A percentile compares a stretch with the other conserved stretches of the same genome.
Evolutionary conservation across 257 asterid genomes (phyloP).

Genomic region (Perilla frutescens): DNA sequence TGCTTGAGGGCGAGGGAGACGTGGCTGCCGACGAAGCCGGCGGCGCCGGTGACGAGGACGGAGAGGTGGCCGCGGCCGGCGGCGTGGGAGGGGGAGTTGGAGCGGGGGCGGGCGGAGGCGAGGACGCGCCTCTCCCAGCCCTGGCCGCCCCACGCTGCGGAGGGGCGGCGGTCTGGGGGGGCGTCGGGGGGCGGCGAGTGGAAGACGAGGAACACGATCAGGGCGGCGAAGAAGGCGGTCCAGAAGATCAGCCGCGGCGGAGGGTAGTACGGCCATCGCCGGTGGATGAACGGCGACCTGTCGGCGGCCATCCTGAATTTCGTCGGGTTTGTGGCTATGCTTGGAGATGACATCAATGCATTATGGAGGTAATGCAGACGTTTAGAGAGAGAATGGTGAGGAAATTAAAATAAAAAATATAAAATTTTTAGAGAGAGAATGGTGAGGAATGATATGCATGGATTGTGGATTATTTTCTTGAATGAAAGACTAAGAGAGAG

Average conservation of each 20-base stretch:
- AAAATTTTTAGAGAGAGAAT: background rate
- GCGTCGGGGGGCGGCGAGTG: constrained; percentile 42
- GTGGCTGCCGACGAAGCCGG: constrained; percentile 88
- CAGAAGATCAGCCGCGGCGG: constrained; percentile 45
- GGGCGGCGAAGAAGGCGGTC: constrained; percentile 40
- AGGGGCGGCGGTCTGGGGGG: constrained; percentile 24
- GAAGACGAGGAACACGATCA: constrained; percentile 40
- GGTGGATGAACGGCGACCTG: constrained; percentile 35
- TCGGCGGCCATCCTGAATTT: constrained; percentile 42
- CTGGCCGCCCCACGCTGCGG: constrained; percentile 65
- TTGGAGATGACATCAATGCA: constrained; percentile 16
- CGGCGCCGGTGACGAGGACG: constrained; percentile 92
- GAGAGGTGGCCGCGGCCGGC: constrained; percentile 45
- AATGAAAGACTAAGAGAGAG: background rate
- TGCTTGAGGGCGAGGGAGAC: constrained; percentile 71
- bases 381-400: background rate
- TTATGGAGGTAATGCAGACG: too few relatives aligned
- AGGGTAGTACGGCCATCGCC: constrained; percentile 40
- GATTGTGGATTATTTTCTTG: background rate
- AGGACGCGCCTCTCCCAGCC: constrained; percentile 69
- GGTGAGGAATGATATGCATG: background rate
- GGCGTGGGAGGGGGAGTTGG: constrained; percentile 34
- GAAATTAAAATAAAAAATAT: background rate
- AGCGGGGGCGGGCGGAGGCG: constrained; percentile 77
- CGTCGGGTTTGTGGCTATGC: constrained; percentile 2